These are phyloP conservation scores for Obba rivulosa DNA, from an alignment of 768 basidiomycete genomes.

Conservation along the genomic window DNA sequence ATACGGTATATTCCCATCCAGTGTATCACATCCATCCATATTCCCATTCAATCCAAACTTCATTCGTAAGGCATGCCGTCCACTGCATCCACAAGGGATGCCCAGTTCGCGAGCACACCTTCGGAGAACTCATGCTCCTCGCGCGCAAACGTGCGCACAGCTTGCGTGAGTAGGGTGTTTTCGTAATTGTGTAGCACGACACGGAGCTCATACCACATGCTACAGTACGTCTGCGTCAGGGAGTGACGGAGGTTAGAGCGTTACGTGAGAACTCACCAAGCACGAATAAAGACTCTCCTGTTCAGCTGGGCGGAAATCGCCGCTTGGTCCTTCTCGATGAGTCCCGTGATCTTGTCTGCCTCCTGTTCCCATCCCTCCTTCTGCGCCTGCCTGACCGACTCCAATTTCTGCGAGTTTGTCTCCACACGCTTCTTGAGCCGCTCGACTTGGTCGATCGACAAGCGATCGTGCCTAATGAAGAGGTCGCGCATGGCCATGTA, in stretches of 20 bases:
- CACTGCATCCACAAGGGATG: conserved; percentile 60
- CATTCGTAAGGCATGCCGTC: conserved; percentile 86
- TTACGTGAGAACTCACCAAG: conserved; percentile 49
- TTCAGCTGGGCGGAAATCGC: conserved; percentile 70
- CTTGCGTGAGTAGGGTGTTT: conserved; percentile 70
- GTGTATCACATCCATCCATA: background rate
- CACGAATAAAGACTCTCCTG: conserved; percentile 81
- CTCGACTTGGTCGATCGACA: conserved; percentile 86
- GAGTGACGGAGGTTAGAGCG: background rate
- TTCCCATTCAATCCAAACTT: conserved; percentile 11
- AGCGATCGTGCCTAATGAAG: conserved; percentile 81
- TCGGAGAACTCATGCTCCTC: conserved; percentile 71
- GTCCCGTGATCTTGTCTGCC: conserved; percentile 63
- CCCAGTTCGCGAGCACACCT: conserved; percentile 66
- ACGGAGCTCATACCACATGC: conserved; percentile 95
- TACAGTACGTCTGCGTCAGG: conserved; percentile 22
- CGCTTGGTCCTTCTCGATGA: conserved; percentile 83
- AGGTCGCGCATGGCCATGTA: conserved; percentile 85
- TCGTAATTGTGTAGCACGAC: conserved; percentile 90
- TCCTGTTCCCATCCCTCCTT: conserved; percentile 88
- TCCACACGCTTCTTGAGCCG: conserved; percentile 85
- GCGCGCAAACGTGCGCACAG: conserved; percentile 66
- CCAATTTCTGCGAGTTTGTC: conserved; percentile 66
- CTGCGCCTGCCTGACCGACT: conserved; percentile 58
- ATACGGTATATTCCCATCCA: background rate